Base-by-base conservation (phyloP, 768 basidiomycete species). In the Phylloporus rhodoxanthus region DNA sequence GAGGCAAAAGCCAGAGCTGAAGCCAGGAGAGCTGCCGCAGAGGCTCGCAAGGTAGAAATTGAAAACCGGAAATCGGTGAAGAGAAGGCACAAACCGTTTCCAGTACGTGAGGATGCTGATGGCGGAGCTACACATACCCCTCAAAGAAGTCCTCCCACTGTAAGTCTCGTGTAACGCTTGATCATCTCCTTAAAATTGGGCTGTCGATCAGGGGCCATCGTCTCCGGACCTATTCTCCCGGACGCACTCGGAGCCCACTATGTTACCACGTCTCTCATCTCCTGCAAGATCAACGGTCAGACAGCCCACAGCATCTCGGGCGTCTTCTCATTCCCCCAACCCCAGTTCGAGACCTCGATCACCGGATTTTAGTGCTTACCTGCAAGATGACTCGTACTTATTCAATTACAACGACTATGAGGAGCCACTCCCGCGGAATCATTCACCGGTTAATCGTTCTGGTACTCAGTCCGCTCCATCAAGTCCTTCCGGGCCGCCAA, bases 31-130 rank as follows among this genome's bases (percentile, higher is more conserved):
- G 54, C 51, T 26, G 54, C 62, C 6, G 36, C 41, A 30, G 53
- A 54, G 37, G 54, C 54, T 39, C 58, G 48, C 44, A 58, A 15
- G 29, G 50, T 43, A n/a, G 50, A 42, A 28, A 30, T 19, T 11
- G 55, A 41, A 44, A 47, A 33, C 34, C 59, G 48, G 46, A 58
- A 60, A 21, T 50, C 47, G 38, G 50, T 8, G 19, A 62, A 52
- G 50, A 59, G 40, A 51, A 52, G 54, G 41, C 51, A 26, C 28
- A 68, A 53, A 49, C 51, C 55, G n/a, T 68, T 68, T 37, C 67
- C 63, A 4, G n/a, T 68, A n/a, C 47, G 29, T 4, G 29, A 17
- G 19, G 28, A 44, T 45, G 25, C 41, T 23, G 41, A 43, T 19
- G 34, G 14, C 14, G 34, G 26, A 19, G 29, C 49, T 11, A 14